A percentile compares a stretch with the other conserved stretches of the same genome.
Evolutionary conservation across 768 basidiomycete species (phyloP).

Genomic region (Daedalea quercina): DNA sequence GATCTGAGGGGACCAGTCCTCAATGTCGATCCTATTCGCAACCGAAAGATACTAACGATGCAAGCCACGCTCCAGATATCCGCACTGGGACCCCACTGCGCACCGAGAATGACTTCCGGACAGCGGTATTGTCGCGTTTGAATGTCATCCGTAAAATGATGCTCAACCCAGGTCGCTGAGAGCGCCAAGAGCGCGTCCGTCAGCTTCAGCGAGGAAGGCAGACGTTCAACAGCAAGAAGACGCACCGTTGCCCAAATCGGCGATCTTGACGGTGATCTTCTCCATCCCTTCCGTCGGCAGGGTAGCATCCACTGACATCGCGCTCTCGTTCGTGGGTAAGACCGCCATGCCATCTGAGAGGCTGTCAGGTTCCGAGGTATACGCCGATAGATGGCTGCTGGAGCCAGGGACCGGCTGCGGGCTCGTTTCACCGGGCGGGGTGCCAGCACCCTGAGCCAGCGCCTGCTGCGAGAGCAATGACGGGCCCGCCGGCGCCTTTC

Average conservation of each 20-base stretch:
- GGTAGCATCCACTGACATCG: conserved; percentile 25
- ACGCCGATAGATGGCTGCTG: conserved; percentile 13
- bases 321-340: conserved; percentile 13
- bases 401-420: conserved; percentile 8
- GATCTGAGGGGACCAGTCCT: conserved; percentile 39
- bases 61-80: conserved; percentile 97
- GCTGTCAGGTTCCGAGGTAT: conserved; percentile 21
- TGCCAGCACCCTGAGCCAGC: conserved; percentile 20
- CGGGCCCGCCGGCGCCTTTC: conserved; percentile 43
- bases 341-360: conserved; percentile 14
- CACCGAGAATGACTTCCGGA: conserved; percentile 95
- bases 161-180: conserved; percentile 80
- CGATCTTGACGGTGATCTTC: conserved; percentile 96
- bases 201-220: conserved; percentile 3
- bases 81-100: conserved; percentile 91
- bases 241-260: conserved; percentile 92
- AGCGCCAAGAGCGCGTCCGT: neutral
- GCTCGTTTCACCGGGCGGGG: conserved; percentile 1
- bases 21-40: conserved; percentile 1
- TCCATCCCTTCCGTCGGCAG: conserved; percentile 30
- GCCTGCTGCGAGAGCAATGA: conserved; percentile 73
- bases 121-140: conserved; percentile 96
- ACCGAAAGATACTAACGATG: conserved; percentile 50
- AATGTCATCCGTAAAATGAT: conserved; percentile 98
- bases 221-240: conserved; percentile 6